Evolutionary conservation across 169 alveolate genomes (phyloP).

Genomic region (Hepatocystis sp.): DNA sequence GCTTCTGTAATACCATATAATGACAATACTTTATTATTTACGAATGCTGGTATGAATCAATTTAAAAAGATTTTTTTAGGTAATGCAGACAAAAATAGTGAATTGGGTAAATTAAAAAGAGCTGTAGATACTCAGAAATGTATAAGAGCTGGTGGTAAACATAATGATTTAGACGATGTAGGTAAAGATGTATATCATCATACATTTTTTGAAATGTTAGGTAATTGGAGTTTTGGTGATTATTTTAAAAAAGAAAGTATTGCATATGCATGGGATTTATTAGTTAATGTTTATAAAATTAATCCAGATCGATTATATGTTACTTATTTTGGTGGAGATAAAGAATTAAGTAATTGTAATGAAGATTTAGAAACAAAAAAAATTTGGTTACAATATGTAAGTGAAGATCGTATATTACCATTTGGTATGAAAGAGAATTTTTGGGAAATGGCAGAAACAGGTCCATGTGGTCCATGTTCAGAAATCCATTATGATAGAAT

Average conservation of each 20-base stretch:
- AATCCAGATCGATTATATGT: conserved; percentile 91
- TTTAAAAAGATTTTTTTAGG: conserved; percentile 93
- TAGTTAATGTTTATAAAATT: conserved; percentile 90
- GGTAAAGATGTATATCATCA: conserved; percentile 96
- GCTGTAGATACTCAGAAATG: conserved; percentile 96
- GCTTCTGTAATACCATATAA: conserved; percentile 93
- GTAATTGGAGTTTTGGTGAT: conserved; percentile 97
- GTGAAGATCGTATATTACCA: conserved; percentile 86
- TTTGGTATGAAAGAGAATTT: conserved; percentile 94
- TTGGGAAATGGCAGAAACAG: conserved; percentile 98
- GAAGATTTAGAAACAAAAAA: conserved; percentile 91
- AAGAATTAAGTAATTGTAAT: conserved; percentile 89
- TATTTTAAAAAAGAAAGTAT: conserved; percentile 95
- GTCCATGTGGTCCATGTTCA: conserved; percentile 98
- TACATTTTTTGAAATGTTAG: conserved; percentile 97
- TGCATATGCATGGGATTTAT: conserved; percentile 93
- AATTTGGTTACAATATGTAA: conserved; percentile 92
- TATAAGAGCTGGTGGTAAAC: conserved; percentile 95
- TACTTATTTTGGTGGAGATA: conserved; percentile 96
- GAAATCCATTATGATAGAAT: conserved; percentile 95
- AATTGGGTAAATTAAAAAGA: conserved; percentile 91
- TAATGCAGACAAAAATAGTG: conserved; percentile 91
- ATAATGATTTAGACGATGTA: conserved; percentile 94
- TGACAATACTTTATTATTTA: conserved; percentile 94
- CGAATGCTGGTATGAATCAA: conserved; percentile 96